Conservation (phyloP, 768 basidiomycete genomes). For the Pleurotus sapidus region DNA sequence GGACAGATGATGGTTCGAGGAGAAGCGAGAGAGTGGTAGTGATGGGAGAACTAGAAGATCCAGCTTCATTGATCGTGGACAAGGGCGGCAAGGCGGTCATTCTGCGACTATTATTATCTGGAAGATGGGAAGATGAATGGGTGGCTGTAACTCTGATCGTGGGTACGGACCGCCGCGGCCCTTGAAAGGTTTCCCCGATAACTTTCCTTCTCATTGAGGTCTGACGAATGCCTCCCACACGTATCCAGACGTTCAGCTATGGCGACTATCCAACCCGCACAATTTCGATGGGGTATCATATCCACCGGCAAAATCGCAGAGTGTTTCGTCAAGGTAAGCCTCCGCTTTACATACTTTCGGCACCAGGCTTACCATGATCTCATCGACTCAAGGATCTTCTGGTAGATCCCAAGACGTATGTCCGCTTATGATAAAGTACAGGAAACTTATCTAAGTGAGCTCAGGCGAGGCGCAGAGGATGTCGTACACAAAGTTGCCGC, state of each 20-base stretch:
- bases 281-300: conserved; percentile 83
- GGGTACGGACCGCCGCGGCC: conserved; percentile 1
- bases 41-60: conserved; percentile 34
- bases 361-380: not conserved
- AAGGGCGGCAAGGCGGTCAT: conserved; percentile 25
- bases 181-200: conserved; percentile 4
- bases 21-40: conserved; percentile 22
- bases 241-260: conserved; percentile 15
- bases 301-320: conserved; percentile 76
- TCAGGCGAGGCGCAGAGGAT: conserved; percentile 64
- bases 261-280: conserved; percentile 31
- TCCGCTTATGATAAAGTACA: not conserved
- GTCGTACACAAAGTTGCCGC: conserved; percentile 67
- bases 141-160: not conserved
- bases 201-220: not conserved
- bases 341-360: not conserved
- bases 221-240: conserved; percentile 2
- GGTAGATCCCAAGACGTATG: conserved; percentile 68
- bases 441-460: not conserved
- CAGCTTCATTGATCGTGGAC: conserved; percentile 26
- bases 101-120: not conserved
- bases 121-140: no score
- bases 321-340: conserved; percentile 60
- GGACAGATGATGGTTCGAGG: conserved; percentile 55
- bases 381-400: conserved; percentile 58